phyloP scores from a whole-genome alignment of 805 yeast genomes.

The Torulaspora gathmanii region DNA sequence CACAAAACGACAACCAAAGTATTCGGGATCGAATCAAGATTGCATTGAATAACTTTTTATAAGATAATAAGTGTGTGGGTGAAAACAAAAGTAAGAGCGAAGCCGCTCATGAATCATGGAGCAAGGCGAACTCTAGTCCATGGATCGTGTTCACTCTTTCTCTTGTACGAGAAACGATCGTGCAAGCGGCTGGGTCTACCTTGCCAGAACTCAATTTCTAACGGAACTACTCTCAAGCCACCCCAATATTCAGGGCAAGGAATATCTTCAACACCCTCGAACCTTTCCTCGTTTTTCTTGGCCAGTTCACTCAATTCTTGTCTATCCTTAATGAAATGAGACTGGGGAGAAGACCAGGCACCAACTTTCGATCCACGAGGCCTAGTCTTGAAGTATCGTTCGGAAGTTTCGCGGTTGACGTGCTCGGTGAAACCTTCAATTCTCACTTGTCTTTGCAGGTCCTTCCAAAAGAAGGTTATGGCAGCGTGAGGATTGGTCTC shows the following conservation, averaged over 20 bases:
- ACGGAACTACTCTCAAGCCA: conserved; percentile 80
- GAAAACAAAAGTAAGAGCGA: neutral
- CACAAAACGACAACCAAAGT: conserved; percentile 14
- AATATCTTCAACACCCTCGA: conserved; percentile 57
- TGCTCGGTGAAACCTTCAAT: conserved; percentile 81
- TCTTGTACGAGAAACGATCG: conserved; percentile 72
- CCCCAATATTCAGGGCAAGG: conserved; percentile 97
- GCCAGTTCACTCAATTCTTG: conserved; percentile 57
- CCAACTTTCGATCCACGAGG: conserved; percentile 93
- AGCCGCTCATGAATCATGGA: conserved; percentile 42
- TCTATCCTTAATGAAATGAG: conserved; percentile 52
- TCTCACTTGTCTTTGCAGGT: conserved; percentile 85
- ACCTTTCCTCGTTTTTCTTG: conserved; percentile 47
- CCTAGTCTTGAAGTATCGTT: conserved; percentile 75
- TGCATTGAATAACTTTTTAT: conserved; percentile 12
- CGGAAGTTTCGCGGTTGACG: conserved; percentile 66
- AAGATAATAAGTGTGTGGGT: neutral
- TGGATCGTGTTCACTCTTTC: conserved; percentile 46
- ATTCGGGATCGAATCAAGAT: conserved; percentile 12
- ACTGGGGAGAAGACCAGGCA: conserved; percentile 95
- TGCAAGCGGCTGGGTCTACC: conserved; percentile 87
- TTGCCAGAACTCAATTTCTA: conserved; percentile 96
- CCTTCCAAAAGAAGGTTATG: conserved; percentile 87
- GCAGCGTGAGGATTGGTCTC: conserved; percentile 73
- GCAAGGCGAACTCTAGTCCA: conserved; percentile 72